Percentiles rank a stretch among this genome's conserved stretches.
phyloP scores from a whole-genome alignment of 1,139 yeast species.

The Zygosaccharomyces sapae region DNA sequence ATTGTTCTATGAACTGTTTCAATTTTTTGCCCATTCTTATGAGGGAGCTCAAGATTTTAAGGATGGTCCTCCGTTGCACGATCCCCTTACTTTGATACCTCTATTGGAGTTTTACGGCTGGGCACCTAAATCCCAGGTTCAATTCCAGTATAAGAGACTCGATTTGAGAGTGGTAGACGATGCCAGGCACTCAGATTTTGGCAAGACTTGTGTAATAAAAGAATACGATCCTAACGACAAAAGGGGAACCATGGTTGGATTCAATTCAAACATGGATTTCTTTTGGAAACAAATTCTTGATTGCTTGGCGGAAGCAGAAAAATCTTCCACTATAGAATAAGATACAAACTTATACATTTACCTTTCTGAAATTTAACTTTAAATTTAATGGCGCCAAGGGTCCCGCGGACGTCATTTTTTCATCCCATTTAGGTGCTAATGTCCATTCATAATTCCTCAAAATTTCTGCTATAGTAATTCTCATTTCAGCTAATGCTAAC shows the following conservation, averaged over 20 bases:
- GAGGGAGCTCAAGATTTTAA: slow-evolving; percentile 42
- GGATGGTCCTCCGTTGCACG: slow-evolving; percentile 76
- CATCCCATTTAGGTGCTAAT: slow-evolving; percentile 47
- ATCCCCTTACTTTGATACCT: slow-evolving; percentile 67
- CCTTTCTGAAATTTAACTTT: slow-evolving; percentile 21
- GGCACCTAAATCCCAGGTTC: slow-evolving; percentile 31
- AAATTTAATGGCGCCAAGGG: slow-evolving; percentile 40
- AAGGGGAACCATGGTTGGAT: slow-evolving; percentile 46
- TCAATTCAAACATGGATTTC: slow-evolving; percentile 42
- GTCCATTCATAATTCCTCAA: slow-evolving; percentile 39
- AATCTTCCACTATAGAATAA: slow-evolving; percentile 26
- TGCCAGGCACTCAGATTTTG: slow-evolving; percentile 29
- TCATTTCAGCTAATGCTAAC: slow-evolving; percentile 49
- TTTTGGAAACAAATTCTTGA: slow-evolving; percentile 53
- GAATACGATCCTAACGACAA: slow-evolving; percentile 33
- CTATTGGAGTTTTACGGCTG: slow-evolving; percentile 45
- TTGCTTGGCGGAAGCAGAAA: slow-evolving; percentile 39
- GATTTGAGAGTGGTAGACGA: slow-evolving; percentile 39
- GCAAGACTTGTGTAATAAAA: slow-evolving; percentile 23
- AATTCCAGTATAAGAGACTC: slow-evolving; percentile 36
- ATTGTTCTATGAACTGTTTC: slow-evolving; percentile 54
- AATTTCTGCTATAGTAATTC: slow-evolving; percentile 40
- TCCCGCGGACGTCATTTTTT: slow-evolving; percentile 49
- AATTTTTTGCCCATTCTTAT: slow-evolving; percentile 51
- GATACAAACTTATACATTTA: background rate